Evolutionary conservation across 2,329 filamentous ascomycete genomes (phyloP), one percentile per base, ranked within the genome.

Genomic region (Balansia obtecta): DNA sequence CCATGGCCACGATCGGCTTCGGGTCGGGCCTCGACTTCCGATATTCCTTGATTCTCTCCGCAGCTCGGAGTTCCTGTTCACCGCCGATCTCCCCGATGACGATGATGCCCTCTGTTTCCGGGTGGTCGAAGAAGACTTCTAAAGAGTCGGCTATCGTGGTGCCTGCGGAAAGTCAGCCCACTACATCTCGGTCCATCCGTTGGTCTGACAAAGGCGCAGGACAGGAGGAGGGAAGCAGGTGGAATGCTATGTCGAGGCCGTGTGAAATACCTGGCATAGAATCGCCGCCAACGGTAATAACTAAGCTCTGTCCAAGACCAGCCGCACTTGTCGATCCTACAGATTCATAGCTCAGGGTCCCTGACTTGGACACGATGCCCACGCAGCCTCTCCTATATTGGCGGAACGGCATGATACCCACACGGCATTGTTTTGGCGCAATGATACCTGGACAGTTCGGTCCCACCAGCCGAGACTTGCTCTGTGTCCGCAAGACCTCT

Each of bases 381-480:
- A 91, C 71, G 51, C 78, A 76, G 0, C 85, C 86, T 0, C 79
- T 75, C 1, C 50, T 53, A 27, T 68, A 70, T 55, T 70, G 67
- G 32, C 58, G 60, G 46, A 66, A 67, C 0, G 67, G 68, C 68
- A 70, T 70, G 40, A 70, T 70, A 2, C 68, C 68, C 5, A 70
- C 62, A 0, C 67, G 51, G 57, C 86, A 90, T 2, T 80, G 82
- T 20, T 82, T 76, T 0, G 85, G 82, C 4, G 84, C 85, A 51
- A 90, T 88, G 54, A 91, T 88, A 0, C 86, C 86, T 0, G 86
- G 85, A 18, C 83, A 85, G 61, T 90, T 91, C n/a, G 86, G 83
- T 1, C 86, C 86, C 0, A 91, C 83, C 0, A 91, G 73, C 7
- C 86, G 73, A 0, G 83, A 86, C 56, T 78, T 83, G 1, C 75